These are phyloP conservation scores for Pythium scleroteichum DNA, from an alignment of 352 stramenopile species.

Conservation along the genomic window DNA sequence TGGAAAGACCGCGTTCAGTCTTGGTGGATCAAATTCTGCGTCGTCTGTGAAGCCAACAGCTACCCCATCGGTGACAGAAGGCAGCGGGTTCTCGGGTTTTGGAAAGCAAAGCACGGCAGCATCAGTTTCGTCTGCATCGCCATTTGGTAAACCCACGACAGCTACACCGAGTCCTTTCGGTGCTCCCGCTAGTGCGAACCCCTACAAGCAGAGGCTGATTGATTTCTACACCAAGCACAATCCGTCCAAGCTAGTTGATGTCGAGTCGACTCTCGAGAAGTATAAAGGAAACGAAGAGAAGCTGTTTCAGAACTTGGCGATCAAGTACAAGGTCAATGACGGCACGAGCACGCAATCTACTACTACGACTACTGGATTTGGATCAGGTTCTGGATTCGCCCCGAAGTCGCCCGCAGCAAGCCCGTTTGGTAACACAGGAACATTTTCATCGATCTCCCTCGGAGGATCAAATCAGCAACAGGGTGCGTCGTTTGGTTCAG, in stretches of 20 bases:
- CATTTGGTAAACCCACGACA: conserved; percentile 41
- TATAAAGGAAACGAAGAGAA: conserved; percentile 88
- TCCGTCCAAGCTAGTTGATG: conserved; percentile 80
- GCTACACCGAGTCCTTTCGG: conserved; percentile 4
- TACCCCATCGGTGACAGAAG: neutral
- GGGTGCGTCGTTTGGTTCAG: conserved; percentile 35
- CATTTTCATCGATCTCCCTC: conserved; percentile 46
- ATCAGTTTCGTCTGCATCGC: conserved; percentile 22
- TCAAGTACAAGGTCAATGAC: conserved; percentile 70
- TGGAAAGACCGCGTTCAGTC: conserved; percentile 19
- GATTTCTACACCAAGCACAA: conserved; percentile 94
- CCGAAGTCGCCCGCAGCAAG: conserved; percentile 39
- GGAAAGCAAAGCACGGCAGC: conserved; percentile 10
- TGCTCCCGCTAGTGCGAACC: conserved; percentile 18
- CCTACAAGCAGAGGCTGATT: conserved; percentile 70
- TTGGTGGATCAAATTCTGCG: neutral
- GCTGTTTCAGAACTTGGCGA: conserved; percentile 67
- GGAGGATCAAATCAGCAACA: conserved; percentile 22
- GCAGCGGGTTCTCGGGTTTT: conserved; percentile 6
- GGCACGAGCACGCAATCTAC: neutral
- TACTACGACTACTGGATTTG: conserved; percentile 21
- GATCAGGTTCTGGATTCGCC: conserved; percentile 42
- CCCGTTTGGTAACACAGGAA: conserved; percentile 62
- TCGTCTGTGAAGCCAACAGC: conserved; percentile 2
- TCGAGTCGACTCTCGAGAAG: conserved; percentile 88